These are phyloP conservation scores for Umbelopsis sp. DNA, from an alignment of 192 early-diverging fungal species.

Conservation along the genomic window DNA sequence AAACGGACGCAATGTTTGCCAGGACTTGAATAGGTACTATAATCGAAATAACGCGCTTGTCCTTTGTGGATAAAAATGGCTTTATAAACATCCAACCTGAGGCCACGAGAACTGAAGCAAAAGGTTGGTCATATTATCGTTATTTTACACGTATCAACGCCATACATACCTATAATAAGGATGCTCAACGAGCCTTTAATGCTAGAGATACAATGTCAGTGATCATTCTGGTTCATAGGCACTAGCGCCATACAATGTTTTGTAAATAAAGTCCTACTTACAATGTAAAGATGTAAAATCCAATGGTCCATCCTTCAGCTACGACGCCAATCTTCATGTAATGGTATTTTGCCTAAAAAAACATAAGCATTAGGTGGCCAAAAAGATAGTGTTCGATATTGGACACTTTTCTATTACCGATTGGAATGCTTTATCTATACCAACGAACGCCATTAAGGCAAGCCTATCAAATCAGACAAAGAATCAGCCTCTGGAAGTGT, in stretches of 20 bases:
- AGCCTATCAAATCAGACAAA: slow-evolving; percentile 30
- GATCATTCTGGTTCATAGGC: too few relatives aligned
- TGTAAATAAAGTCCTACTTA: slow-evolving; percentile 25
- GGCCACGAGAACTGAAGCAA: slow-evolving; percentile 41
- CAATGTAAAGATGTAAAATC: slow-evolving; percentile 60
- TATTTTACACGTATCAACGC: neutral
- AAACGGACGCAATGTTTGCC: slow-evolving; percentile 51
- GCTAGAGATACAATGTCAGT: slow-evolving; percentile 22
- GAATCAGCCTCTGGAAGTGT: neutral
- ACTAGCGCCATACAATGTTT: neutral
- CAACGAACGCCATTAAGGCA: slow-evolving; percentile 46
- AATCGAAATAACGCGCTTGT: slow-evolving; percentile 55
- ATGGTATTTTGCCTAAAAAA: slow-evolving; percentile 47
- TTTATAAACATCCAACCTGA: slow-evolving; percentile 66
- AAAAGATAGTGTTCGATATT: too few relatives aligned
- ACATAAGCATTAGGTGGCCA: neutral
- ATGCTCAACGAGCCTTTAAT: slow-evolving; percentile 56
- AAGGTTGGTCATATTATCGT: neutral
- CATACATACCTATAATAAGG: slow-evolving; percentile 47
- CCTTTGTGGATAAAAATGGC: slow-evolving; percentile 54
- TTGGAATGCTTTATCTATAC: slow-evolving; percentile 54
- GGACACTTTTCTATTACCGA: slow-evolving; percentile 36
- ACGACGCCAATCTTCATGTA: slow-evolving; percentile 51
- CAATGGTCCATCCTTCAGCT: slow-evolving; percentile 56
- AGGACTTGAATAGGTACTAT: slow-evolving; percentile 57